Percentiles rank a stretch among this genome's conserved stretches.
phyloP scores from a whole-genome alignment of 768 basidiomycete species.

The Russula earlei region DNA sequence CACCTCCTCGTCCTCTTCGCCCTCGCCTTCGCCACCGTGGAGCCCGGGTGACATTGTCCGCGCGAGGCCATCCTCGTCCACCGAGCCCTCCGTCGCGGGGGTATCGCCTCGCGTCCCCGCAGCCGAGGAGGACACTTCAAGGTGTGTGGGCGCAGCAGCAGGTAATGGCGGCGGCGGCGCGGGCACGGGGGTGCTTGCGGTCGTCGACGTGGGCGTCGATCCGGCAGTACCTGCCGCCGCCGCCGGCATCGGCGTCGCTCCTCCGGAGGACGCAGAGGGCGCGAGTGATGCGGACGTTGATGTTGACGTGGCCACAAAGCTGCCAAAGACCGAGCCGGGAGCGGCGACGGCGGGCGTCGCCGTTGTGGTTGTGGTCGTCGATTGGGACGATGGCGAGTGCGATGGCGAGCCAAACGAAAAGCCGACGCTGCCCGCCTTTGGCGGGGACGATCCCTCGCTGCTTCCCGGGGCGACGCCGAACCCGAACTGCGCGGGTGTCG shows the following conservation, averaged over 20 bases:
- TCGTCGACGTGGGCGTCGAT: background rate
- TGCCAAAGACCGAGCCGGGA: background rate
- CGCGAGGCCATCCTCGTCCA: slow-evolving; percentile 20
- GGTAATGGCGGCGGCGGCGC: background rate
- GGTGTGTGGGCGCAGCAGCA: background rate
- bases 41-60: slow-evolving; percentile 19
- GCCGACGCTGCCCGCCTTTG: slow-evolving; percentile 10
- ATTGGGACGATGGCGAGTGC: background rate
- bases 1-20: slow-evolving; percentile 75
- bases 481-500: slow-evolving; percentile 7
- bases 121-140: background rate
- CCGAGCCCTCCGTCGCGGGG: slow-evolving; percentile 23
- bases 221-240: background rate
- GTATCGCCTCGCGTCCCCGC: slow-evolving; percentile 18
- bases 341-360: background rate
- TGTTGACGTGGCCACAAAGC: background rate
- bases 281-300: background rate
- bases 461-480: slow-evolving; percentile 8
- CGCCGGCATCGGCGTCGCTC: background rate
- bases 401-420: slow-evolving; percentile 20
- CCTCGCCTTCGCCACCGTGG: slow-evolving; percentile 66
- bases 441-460: background rate
- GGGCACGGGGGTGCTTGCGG: background rate
- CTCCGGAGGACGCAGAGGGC: background rate
- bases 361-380: background rate